These are phyloP conservation scores for Sporothrix globosa DNA, from an alignment of 2,329 filamentous ascomycete genomes.

Conservation along the genomic window DNA sequence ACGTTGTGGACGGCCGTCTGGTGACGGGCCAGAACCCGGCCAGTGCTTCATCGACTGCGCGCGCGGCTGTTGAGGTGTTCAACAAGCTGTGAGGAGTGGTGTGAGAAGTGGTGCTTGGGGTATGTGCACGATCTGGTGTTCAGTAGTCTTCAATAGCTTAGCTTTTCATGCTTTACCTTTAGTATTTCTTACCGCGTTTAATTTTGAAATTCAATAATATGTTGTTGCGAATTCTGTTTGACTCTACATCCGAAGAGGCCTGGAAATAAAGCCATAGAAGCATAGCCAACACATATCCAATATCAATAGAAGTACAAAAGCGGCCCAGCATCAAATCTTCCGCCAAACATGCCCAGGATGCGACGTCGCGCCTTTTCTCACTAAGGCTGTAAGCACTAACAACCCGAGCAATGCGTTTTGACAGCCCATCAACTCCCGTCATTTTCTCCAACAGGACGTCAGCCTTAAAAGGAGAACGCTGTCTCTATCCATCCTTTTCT, in stretches of 20 bases:
- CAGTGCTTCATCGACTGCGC: constrained; percentile 47
- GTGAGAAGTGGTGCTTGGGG: too few relatives aligned
- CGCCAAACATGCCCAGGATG: neutral
- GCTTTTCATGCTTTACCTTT: neutral
- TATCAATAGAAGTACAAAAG: too few relatives aligned
- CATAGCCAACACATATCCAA: too few relatives aligned
- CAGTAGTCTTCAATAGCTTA: neutral
- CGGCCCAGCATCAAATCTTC: neutral
- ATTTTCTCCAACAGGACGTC: neutral
- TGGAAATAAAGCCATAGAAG: too few relatives aligned
- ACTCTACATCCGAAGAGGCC: too few relatives aligned
- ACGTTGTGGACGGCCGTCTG: constrained; percentile 45
- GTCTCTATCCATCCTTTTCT: neutral
- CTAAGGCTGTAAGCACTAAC: neutral
- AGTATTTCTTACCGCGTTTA: neutral
- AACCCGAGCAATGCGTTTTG: neutral
- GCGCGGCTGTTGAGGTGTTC: constrained; percentile 47
- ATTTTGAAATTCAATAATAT: neutral
- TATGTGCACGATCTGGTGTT: neutral
- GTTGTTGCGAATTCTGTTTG: neutral
- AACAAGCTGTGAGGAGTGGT: constrained; percentile 41
- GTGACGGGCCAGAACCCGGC: constrained; percentile 50
- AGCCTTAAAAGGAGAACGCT: constrained; percentile 11
- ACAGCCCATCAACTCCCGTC: neutral
- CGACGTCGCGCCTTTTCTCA: neutral